phyloP scores from a whole-genome alignment of 345 rosid genomes.

The Cardamine chenopodiifolia region DNA sequence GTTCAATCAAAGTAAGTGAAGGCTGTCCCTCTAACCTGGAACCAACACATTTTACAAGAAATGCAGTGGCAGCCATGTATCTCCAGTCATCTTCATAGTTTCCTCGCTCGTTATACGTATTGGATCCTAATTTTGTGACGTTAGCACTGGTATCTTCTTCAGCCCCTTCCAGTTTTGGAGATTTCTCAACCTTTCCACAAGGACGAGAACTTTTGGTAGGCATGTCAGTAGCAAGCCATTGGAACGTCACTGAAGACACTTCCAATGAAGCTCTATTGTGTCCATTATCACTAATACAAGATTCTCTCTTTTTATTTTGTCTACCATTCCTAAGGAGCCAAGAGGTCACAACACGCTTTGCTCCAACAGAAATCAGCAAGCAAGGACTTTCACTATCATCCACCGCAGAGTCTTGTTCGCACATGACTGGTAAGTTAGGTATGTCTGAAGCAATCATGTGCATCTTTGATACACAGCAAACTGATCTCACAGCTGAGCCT shows the following conservation, averaged over 20 bases:
- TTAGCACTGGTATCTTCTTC: conserved; percentile 32
- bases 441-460: conserved; percentile 50
- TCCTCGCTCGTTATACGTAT: conserved; percentile 40
- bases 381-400: conserved; percentile 50
- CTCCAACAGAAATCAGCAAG: conserved; percentile 88
- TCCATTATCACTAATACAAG: conserved; percentile 36
- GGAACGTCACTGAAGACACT: conserved; percentile 71
- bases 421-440: conserved; percentile 27
- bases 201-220: conserved; percentile 62
- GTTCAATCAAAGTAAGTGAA: conserved; percentile 6
- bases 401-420: conserved; percentile 26
- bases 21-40: conserved; percentile 59
- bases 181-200: conserved; percentile 42
- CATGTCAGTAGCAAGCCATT: conserved; percentile 96
- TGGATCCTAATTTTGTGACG: conserved; percentile 35
- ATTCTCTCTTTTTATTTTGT: conserved; percentile 38
- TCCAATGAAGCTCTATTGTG: conserved; percentile 29
- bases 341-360: conserved; percentile 85
- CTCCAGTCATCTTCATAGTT: conserved; percentile 90
- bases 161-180: conserved; percentile 32
- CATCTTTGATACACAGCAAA: conserved; percentile 65
- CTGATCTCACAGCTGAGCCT: conserved; percentile 95
- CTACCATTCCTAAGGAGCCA: conserved; percentile 70
- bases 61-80: conserved; percentile 90
- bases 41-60: conserved; percentile 73